A percentile compares a stretch with the other conserved stretches of the same genome.
Evolutionary conservation across 176 grass and related monocot species (phyloP).

Genomic region (Phyllostachys edulis): DNA sequence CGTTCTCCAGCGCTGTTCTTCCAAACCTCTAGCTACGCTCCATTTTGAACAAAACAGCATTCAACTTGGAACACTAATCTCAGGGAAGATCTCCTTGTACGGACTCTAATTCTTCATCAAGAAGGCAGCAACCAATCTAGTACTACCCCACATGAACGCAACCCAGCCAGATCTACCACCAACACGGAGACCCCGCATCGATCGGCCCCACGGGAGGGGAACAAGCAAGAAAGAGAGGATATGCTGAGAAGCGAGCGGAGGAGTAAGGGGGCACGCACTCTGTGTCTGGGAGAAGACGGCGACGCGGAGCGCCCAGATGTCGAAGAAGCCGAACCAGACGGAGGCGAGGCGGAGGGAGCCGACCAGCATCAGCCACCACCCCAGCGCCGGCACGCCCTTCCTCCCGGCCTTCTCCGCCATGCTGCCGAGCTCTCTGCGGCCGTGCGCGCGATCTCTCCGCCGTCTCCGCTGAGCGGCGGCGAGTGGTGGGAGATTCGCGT

Average conservation of each 20-base stretch:
- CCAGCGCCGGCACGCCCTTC: conserved; percentile 52
- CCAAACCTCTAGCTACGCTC: too few species aligned
- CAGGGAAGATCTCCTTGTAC: background rate
- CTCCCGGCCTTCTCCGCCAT: conserved; percentile 14
- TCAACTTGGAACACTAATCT: background rate
- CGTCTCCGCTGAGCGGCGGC: background rate
- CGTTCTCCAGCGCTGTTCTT: too few species aligned
- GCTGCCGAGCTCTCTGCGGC: background rate
- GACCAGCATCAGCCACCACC: conserved; percentile 92
- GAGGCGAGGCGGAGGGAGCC: conserved; percentile 77
- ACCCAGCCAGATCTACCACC: background rate
- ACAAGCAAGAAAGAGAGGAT: background rate
- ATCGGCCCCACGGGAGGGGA: background rate
- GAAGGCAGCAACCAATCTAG: background rate
- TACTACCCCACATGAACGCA: background rate
- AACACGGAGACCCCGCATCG: background rate
- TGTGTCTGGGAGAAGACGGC: conserved; percentile 83
- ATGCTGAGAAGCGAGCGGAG: background rate
- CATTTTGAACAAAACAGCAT: background rate
- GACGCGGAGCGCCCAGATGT: conserved; percentile 84
- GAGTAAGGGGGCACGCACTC: conserved; percentile 33
- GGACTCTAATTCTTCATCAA: background rate
- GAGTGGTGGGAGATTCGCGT: background rate
- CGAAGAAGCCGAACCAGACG: conserved; percentile 96
- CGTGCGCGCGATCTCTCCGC: background rate